A percentile compares a stretch with the other conserved stretches of the same genome.
Evolutionary conservation across 805 yeast species (phyloP).

Genomic region (Wickerhamiella qilinensis): DNA sequence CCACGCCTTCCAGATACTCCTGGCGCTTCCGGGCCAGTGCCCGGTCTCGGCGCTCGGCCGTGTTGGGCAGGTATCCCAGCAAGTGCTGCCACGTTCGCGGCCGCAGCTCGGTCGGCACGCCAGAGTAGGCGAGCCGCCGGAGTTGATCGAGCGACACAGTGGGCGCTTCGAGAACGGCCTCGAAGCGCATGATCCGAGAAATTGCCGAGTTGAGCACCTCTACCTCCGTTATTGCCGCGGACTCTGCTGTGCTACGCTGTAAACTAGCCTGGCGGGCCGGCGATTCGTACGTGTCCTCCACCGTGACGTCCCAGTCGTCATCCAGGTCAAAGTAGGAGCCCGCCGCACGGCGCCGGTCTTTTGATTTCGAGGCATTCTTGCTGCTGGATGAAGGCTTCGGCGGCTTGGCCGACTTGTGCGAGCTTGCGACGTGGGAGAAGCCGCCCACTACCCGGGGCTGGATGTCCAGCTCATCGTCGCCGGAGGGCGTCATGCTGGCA

Average conservation of each 20-base stretch:
- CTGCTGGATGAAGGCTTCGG: background rate
- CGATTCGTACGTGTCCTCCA: slow-evolving; percentile 22
- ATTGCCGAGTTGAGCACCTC: slow-evolving; percentile 43
- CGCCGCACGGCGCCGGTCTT: background rate
- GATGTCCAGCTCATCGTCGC: background rate
- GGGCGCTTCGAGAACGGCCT: slow-evolving; percentile 36
- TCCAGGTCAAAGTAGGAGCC: slow-evolving; percentile 51
- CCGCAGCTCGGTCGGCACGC: slow-evolving; percentile 68
- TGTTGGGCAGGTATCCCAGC: slow-evolving; percentile 81
- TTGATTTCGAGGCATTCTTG: background rate
- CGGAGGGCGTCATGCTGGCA: slow-evolving; percentile 2
- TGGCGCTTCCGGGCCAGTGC: slow-evolving; percentile 66
- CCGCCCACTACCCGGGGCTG: background rate
- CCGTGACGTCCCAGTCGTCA: slow-evolving; percentile 86
- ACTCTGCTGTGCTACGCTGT: slow-evolving; percentile 14
- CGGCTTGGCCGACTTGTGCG: background rate
- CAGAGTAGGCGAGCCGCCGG: slow-evolving; percentile 81
- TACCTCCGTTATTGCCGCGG: slow-evolving; percentile 28
- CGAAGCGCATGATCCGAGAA: slow-evolving; percentile 51
- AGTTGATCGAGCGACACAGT: slow-evolving; percentile 53
- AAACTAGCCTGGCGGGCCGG: slow-evolving; percentile 14
- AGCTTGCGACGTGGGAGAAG: background rate
- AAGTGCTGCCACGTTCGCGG: slow-evolving; percentile 80
- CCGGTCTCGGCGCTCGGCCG: slow-evolving; percentile 53
- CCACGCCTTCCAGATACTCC: slow-evolving; percentile 66